Evolutionary conservation across 768 basidiomycete genomes (phyloP).

Genomic region (Chalciporus pseudorubinellus): DNA sequence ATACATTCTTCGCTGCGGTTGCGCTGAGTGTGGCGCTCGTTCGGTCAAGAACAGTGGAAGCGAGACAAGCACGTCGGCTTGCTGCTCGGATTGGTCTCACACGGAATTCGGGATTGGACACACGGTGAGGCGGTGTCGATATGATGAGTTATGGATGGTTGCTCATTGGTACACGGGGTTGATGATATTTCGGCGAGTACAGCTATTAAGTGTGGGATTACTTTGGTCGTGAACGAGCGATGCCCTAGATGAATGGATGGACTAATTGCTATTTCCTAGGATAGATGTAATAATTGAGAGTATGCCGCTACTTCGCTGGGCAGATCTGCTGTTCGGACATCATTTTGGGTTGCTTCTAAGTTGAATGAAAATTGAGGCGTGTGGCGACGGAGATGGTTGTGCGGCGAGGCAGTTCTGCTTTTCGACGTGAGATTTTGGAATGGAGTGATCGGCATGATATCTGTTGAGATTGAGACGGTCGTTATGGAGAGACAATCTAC

Average conservation of each 20-base stretch:
- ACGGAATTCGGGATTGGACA: conserved; percentile 30
- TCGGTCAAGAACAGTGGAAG: conserved; percentile 64
- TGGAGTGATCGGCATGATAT: no score
- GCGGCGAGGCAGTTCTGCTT: no score
- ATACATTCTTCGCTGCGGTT: conserved; percentile 65
- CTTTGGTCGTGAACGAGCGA: conserved; percentile 7
- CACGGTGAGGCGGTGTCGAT: conserved; percentile 4
- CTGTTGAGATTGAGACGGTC: no score
- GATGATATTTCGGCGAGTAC: not conserved
- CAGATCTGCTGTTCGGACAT: not conserved
- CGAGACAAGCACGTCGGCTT: conserved; percentile 74
- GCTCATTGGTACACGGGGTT: not conserved
- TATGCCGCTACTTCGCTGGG: not conserved
- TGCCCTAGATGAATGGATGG: not conserved
- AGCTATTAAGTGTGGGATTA: not conserved
- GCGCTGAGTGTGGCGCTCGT: conserved; percentile 65
- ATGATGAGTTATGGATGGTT: conserved; percentile 3
- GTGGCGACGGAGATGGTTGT: no score
- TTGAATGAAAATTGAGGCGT: no score
- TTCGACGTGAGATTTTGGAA: no score
- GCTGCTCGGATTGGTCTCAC: conserved; percentile 83
- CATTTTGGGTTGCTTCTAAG: no score
- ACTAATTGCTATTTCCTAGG: not conserved
- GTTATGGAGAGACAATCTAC: no score
- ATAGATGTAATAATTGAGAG: not conserved